phyloP scores from a whole-genome alignment of 202 grass and related monocot species.

The Panicum hallii region DNA sequence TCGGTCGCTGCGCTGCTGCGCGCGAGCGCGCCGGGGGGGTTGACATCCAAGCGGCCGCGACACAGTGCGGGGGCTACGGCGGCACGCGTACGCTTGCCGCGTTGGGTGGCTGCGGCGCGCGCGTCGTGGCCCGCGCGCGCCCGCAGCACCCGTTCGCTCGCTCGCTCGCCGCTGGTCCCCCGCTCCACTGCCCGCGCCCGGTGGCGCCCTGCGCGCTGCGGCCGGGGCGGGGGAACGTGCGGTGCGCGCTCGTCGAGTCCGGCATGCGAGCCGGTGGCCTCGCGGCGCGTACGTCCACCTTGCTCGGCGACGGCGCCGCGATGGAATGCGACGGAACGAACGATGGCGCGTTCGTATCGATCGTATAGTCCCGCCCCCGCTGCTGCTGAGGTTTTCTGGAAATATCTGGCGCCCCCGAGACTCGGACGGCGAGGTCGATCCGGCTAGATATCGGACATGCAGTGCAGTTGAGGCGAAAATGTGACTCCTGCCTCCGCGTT shows the following conservation, averaged over 20 bases:
- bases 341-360: background rate
- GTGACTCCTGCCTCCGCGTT: background rate
- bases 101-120: slow-evolving; percentile 44
- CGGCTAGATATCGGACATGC: background rate
- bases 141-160: slow-evolving; percentile 30
- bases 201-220: background rate
- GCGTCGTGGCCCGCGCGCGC: background rate
- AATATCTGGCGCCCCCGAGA: slow-evolving; percentile 40
- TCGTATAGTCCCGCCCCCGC: background rate
- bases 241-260: too few relatives aligned
- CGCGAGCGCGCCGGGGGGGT: background rate
- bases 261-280: background rate
- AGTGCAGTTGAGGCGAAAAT: background rate
- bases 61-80: slow-evolving; percentile 30
- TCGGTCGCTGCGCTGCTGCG: background rate
- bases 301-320: background rate
- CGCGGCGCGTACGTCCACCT: slow-evolving; percentile 27
- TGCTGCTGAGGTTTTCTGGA: background rate
- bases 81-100: slow-evolving; percentile 15
- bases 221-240: background rate
- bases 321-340: slow-evolving; percentile 3
- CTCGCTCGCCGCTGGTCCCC: background rate
- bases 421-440: background rate
- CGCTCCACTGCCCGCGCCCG: background rate
- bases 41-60: slow-evolving; percentile 26